Conservation (phyloP, 2,329 filamentous ascomycete genomes). For the Nemania diffusa region DNA sequence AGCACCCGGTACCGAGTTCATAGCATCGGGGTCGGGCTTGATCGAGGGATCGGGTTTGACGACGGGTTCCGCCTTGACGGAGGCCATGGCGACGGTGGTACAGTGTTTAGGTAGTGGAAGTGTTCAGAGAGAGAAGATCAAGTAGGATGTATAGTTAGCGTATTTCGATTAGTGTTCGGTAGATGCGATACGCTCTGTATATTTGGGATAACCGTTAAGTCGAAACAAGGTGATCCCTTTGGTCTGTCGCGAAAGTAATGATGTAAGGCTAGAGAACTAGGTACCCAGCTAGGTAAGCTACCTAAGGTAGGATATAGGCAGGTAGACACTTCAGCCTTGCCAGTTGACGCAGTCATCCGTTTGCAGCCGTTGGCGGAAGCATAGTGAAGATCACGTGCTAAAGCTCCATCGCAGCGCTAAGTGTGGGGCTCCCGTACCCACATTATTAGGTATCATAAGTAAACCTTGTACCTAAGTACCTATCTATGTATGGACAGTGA, state of each 20-base stretch:
- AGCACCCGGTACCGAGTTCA: constrained; percentile 54
- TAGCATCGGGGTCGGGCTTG: constrained; percentile 51
- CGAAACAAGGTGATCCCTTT: not conserved
- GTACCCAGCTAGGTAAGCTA: constrained; percentile 7
- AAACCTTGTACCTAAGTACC: not conserved
- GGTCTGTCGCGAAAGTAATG: not conserved
- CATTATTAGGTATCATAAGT: not conserved
- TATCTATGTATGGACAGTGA: not conserved
- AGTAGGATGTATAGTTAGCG: not conserved
- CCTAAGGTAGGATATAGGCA: not conserved
- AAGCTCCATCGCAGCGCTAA: constrained; percentile 7
- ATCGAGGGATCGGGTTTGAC: constrained; percentile 50
- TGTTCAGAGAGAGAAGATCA: not conserved
- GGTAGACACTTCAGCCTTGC: constrained; percentile 27
- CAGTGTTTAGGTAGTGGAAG: not conserved
- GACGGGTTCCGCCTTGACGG: constrained; percentile 44
- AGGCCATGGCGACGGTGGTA: constrained; percentile 40
- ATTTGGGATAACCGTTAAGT: not conserved
- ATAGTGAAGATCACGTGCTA: constrained; percentile 20
- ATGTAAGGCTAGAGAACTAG: constrained; percentile 13
- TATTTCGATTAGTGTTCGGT: not conserved
- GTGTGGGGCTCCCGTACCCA: constrained; percentile 11
- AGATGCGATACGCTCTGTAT: not conserved
- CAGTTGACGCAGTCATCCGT: constrained; percentile 21
- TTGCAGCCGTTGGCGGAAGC: constrained; percentile 20